Conservation (phyloP, 306 rosid genomes). For the Citrullus colocynthis region DNA sequence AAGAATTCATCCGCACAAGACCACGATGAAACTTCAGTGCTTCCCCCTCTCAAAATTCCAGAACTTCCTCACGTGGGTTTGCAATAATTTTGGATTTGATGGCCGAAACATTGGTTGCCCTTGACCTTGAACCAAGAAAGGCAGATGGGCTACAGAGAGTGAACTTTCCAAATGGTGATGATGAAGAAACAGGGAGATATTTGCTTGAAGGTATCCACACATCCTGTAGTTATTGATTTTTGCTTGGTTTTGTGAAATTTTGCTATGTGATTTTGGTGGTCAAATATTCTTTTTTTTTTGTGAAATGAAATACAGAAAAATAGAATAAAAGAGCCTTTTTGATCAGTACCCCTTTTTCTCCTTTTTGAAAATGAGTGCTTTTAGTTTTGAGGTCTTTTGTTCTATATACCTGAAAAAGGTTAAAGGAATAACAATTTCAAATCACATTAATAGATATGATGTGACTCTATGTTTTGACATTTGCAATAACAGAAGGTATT, state of each 20-base stretch:
- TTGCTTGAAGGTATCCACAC: not conserved
- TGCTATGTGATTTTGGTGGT: not conserved
- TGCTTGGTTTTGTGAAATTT: not conserved
- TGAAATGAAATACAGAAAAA: not conserved
- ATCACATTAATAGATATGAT: no score
- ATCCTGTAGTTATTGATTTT: not conserved
- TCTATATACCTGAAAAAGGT: no score
- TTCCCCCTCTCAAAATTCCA: conserved; percentile 26
- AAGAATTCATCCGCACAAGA: conserved; percentile 8
- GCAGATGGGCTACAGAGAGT: not conserved
- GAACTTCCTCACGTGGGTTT: conserved; percentile 22
- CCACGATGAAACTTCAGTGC: conserved; percentile 9
- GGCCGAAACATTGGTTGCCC: conserved; percentile 1
- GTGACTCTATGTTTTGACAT: no score
- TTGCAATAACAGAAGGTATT: no score
- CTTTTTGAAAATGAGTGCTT: no score
- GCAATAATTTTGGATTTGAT: not conserved
- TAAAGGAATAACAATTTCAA: no score
- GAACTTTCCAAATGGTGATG: not conserved
- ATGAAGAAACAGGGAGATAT: not conserved
- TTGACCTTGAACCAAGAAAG: not conserved
- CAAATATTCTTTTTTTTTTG: not conserved
- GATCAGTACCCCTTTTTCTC: no score
- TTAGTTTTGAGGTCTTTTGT: no score
- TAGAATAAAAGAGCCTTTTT: no score